Evolutionary conservation across 2,329 filamentous ascomycete species (phyloP).

Genomic region (Emergomyces africanus): DNA sequence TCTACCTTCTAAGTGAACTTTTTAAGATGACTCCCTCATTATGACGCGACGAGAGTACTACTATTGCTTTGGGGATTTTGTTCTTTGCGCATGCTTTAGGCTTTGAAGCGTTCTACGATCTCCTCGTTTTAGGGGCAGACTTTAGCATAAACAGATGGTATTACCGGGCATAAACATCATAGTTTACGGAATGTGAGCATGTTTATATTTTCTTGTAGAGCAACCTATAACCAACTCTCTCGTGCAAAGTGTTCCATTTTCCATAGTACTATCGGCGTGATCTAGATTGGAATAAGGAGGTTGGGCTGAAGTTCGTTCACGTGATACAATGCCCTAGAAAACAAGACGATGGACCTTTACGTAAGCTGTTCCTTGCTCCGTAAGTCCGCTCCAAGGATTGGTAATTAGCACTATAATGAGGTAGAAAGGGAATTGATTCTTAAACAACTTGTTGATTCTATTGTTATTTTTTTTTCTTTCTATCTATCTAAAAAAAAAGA

Average conservation of each 20-base stretch:
- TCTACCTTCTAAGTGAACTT: slow-evolving; percentile 39
- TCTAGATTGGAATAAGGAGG: no score
- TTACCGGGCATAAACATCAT: background rate
- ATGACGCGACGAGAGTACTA: background rate
- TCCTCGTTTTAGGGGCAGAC: background rate
- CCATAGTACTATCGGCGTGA: background rate
- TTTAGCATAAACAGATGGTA: background rate
- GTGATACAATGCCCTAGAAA: no score
- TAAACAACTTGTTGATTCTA: no score
- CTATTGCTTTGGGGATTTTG: background rate
- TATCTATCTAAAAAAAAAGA: no score
- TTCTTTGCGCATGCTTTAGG: slow-evolving; percentile 19
- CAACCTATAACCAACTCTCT: background rate
- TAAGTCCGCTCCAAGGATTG: no score
- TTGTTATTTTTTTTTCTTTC: no score
- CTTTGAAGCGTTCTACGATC: background rate
- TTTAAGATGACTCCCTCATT: background rate
- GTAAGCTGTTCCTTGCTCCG: no score
- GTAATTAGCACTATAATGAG: no score
- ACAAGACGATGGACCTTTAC: no score
- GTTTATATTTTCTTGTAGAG: background rate
- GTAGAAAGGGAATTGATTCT: no score
- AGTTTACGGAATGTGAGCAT: background rate
- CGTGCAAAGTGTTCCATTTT: background rate
- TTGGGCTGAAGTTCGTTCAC: no score